Conservation (phyloP, 495 filamentous ascomycete species). For the Trichoderma asperelloides region DNA sequence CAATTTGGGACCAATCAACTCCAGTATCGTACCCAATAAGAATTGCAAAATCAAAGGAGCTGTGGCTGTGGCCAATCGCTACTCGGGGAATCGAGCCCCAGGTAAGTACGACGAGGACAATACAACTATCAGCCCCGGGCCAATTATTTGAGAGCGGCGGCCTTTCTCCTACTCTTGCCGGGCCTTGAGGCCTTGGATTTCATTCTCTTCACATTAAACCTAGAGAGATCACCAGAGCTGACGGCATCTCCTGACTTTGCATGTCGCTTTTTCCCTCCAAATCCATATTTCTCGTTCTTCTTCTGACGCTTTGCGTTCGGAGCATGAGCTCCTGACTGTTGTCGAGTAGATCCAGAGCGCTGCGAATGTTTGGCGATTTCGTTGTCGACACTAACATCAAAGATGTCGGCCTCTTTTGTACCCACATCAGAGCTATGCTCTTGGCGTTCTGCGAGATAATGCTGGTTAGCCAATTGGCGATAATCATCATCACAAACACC, state of each 20-base stretch:
- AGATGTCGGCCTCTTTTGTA: conserved; percentile 77
- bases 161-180: conserved; percentile 36
- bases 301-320: conserved; percentile 70
- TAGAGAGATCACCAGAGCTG: conserved; percentile 66
- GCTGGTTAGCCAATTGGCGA: conserved; percentile 7
- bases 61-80: neutral
- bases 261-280: conserved; percentile 87
- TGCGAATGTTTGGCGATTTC: conserved; percentile 43
- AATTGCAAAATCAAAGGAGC: neutral
- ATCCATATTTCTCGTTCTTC: conserved; percentile 88
- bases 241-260: conserved; percentile 79
- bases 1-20: neutral
- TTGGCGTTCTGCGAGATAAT: conserved; percentile 59
- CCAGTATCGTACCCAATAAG: neutral
- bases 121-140: neutral
- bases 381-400: conserved; percentile 88
- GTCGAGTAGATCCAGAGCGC: conserved; percentile 25
- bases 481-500: too few relatives aligned
- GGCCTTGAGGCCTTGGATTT: conserved; percentile 39
- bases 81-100: neutral
- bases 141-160: conserved; percentile 14
- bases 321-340: conserved; percentile 18
- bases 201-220: conserved; percentile 77
- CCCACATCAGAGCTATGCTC: conserved; percentile 47
- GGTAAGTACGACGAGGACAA: neutral